Evolutionary conservation across 2,329 filamentous ascomycete species (phyloP).

Genomic region (Hyphodiscus sp.): DNA sequence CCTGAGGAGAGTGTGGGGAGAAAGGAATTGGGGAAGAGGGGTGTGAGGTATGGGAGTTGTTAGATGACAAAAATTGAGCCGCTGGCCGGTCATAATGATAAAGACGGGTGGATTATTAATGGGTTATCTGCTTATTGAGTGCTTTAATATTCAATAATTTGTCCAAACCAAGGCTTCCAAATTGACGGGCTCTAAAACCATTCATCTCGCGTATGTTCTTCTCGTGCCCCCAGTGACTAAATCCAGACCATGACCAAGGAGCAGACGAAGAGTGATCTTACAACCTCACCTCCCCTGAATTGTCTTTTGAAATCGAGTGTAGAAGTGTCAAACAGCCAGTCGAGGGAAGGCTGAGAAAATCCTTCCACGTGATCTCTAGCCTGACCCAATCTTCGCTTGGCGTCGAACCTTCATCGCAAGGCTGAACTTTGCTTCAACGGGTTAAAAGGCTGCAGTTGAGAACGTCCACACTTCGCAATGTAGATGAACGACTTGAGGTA

Average conservation of each 20-base stretch:
- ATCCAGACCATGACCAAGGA: no score
- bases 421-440: not conserved
- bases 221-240: no score
- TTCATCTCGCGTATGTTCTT: no score
- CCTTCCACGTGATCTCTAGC: not conserved
- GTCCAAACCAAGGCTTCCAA: not conserved
- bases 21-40: slow-evolving; percentile 64
- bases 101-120: not conserved
- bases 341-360: no score
- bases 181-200: no score
- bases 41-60: slow-evolving; percentile 44
- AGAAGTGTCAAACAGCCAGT: no score
- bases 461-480: no score
- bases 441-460: not conserved
- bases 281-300: no score
- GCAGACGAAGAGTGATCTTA: no score
- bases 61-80: slow-evolving; percentile 6
- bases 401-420: not conserved
- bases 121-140: not conserved
- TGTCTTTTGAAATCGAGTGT: no score
- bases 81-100: not conserved
- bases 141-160: not conserved
- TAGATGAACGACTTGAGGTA: not conserved
- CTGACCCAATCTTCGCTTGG: not conserved
- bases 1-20: slow-evolving; percentile 67